Conservation (phyloP, 257 asterid species). For the Solanum acaule region DNA sequence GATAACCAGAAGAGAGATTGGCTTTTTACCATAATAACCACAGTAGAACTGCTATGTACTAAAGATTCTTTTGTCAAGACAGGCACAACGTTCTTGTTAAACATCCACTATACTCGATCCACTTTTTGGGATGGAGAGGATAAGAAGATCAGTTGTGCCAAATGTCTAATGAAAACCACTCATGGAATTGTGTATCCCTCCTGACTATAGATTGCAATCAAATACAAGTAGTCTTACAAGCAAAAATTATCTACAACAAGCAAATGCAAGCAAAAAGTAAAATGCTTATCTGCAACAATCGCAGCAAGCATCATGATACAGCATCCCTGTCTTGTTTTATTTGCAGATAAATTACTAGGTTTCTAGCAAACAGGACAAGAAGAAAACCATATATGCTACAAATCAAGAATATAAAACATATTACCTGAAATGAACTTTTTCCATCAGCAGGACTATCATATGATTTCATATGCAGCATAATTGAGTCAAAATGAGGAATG, state of each 20-base stretch:
- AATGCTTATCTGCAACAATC: not conserved
- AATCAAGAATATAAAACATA: not conserved
- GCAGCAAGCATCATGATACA: not conserved
- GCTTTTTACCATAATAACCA: not conserved
- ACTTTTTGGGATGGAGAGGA: not conserved
- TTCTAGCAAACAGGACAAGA: not conserved
- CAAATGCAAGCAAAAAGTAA: not conserved
- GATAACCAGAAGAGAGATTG: not conserved
- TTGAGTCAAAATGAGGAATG: slow-evolving; percentile 91
- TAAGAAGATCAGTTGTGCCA: not conserved
- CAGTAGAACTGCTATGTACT: not conserved
- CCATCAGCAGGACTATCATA: slow-evolving; percentile 97
- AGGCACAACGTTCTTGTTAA: not conserved
- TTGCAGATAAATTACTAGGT: not conserved
- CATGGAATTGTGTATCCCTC: not conserved
- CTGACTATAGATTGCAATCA: not conserved
- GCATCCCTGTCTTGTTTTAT: not conserved
- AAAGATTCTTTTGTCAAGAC: not conserved
- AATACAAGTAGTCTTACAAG: not conserved
- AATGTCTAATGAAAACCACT: not conserved
- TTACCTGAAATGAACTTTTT: slow-evolving; percentile 96
- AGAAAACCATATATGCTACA: not conserved
- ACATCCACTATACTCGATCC: not conserved
- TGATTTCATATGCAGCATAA: slow-evolving; percentile 95
- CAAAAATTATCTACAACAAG: not conserved